Evolutionary conservation across 495 filamentous ascomycete genomes (phyloP).

Genomic region (Penicillium paradoxum): DNA sequence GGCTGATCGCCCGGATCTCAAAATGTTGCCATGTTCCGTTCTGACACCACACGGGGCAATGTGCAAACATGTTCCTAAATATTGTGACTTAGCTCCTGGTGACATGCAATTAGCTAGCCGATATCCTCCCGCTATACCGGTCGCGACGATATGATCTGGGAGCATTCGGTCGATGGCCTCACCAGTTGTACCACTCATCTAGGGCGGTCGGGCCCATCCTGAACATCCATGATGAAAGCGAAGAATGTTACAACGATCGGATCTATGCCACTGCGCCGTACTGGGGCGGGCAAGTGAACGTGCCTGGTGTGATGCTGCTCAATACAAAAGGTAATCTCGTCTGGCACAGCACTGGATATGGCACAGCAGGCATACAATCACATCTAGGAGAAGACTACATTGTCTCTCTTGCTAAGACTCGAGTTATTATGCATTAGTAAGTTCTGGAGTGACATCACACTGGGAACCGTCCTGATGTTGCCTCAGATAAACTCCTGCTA

Average conservation of each 20-base stretch:
- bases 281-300: neutral
- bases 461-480: neutral
- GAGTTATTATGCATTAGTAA: neutral
- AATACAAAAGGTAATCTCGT: neutral
- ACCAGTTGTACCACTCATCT: neutral
- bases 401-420: neutral
- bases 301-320: neutral
- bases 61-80: neutral
- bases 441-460: neutral
- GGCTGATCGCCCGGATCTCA: neutral
- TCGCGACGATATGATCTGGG: neutral
- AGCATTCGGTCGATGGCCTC: neutral
- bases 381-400: neutral
- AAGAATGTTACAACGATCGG: neutral
- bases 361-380: neutral
- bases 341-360: neutral
- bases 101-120: neutral
- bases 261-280: neutral
- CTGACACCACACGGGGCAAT: neutral
- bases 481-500: neutral
- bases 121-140: neutral
- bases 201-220: neutral
- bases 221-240: neutral
- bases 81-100: neutral
- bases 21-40: neutral